Evolutionary conservation across 441 rosid genomes (phyloP).

Genomic region (Aquilaria agallochum): DNA sequence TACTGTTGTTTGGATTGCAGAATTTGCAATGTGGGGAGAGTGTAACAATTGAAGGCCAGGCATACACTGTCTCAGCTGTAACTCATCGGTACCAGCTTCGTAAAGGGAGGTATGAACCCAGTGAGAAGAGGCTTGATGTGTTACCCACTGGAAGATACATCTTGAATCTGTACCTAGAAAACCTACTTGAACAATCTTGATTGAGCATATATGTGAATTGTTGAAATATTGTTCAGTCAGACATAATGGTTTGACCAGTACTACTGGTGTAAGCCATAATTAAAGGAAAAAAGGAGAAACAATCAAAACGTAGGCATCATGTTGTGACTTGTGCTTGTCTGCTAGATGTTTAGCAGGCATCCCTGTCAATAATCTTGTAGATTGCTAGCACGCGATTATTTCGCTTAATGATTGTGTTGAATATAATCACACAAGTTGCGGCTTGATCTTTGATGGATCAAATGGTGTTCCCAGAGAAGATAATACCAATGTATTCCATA

Average conservation of each 20-base stretch:
- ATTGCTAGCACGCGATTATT: no score
- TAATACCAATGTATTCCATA: no score
- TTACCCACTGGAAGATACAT: slow-evolving; percentile 83
- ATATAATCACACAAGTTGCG: no score
- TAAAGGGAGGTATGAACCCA: slow-evolving; percentile 82
- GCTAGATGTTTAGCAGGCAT: no score
- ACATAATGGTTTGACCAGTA: background rate
- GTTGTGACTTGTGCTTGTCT: no score
- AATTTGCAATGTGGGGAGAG: slow-evolving; percentile 87
- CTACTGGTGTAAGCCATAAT: background rate
- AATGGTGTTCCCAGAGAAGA: no score
- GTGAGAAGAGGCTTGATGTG: slow-evolving; percentile 86
- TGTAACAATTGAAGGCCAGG: slow-evolving; percentile 83
- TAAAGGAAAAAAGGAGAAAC: background rate
- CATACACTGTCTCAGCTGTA: slow-evolving; percentile 73
- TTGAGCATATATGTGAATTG: background rate
- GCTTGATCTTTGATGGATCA: no score
- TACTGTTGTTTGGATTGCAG: slow-evolving; percentile 33
- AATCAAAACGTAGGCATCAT: background rate
- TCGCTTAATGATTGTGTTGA: no score
- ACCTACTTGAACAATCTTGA: slow-evolving; percentile 66
- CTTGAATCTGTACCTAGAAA: slow-evolving; percentile 69
- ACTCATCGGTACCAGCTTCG: slow-evolving; percentile 87
- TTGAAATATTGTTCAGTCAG: background rate
- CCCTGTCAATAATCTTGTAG: no score